Evolutionary conservation across 106 monocot species (phyloP).

Genomic region (Iris macrosiphon): DNA sequence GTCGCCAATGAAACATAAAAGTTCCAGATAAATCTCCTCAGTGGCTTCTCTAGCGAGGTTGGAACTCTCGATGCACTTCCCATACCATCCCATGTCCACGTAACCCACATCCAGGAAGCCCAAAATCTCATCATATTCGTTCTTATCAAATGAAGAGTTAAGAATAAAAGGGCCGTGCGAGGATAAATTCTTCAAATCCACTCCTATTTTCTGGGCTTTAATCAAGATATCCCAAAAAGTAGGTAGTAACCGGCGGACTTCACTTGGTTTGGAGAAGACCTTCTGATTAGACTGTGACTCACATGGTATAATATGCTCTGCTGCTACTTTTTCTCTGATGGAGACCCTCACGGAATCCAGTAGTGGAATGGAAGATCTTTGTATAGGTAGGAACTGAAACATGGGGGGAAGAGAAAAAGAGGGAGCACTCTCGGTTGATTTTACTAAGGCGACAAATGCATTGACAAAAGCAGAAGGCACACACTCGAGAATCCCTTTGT

Average conservation of each 20-base stretch:
- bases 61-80: conserved; percentile 24
- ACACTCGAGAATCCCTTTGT: conserved; percentile 40
- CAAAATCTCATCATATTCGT: conserved; percentile 17
- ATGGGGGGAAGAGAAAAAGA: conserved; percentile 12
- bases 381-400: conserved; percentile 33
- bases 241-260: conserved; percentile 12
- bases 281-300: conserved; percentile 8
- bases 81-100: conserved; percentile 24
- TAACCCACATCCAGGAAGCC: conserved; percentile 17
- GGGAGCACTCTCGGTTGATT: conserved; percentile 14
- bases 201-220: conserved; percentile 6
- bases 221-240: conserved; percentile 25
- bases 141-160: conserved; percentile 17
- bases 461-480: conserved; percentile 38
- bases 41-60: conserved; percentile 19
- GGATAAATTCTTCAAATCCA: conserved; percentile 11
- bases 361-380: conserved; percentile 10
- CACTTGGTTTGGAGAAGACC: conserved; percentile 26
- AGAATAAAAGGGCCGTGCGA: conserved; percentile 25
- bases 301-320: conserved; percentile 32
- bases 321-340: conserved; percentile 18
- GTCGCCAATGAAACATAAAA: conserved; percentile 21
- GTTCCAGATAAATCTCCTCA: conserved; percentile 24
- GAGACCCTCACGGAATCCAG: conserved; percentile 14
- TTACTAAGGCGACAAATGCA: conserved; percentile 30